Evolutionary conservation across 1,284 basidiomycete species (phyloP).

Genomic region (Tremellales sp.): DNA sequence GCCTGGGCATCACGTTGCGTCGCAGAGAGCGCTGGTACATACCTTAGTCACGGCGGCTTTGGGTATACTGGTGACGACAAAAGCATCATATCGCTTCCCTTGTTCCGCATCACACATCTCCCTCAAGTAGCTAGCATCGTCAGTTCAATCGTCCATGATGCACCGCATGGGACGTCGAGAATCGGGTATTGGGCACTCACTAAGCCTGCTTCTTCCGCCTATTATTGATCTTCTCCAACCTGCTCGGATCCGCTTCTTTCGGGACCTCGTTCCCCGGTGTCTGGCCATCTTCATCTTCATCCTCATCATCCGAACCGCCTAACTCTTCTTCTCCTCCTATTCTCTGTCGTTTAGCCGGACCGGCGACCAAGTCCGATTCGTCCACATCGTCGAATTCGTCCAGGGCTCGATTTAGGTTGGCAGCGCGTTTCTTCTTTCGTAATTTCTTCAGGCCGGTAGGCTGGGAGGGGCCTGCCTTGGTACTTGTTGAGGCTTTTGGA

Average conservation of each 20-base stretch:
- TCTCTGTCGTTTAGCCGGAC: slow-evolving; percentile 6
- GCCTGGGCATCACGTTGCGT: not conserved
- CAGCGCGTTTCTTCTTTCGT: slow-evolving; percentile 1
- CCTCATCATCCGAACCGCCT: slow-evolving; percentile 13
- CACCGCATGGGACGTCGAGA: too few relatives aligned
- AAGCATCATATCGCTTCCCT: slow-evolving; percentile 38
- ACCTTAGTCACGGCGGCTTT: slow-evolving; percentile 35
- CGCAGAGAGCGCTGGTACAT: slow-evolving; percentile 2
- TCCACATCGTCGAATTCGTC: slow-evolving; percentile 23
- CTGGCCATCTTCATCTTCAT: slow-evolving; percentile 22
- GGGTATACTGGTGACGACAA: slow-evolving; percentile 30
- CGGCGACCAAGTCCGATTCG: slow-evolving; percentile 15
- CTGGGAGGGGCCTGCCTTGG: not conserved
- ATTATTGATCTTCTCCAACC: slow-evolving; percentile 1
- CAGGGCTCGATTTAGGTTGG: slow-evolving; percentile 2
- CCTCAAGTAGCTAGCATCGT: slow-evolving; percentile 25
- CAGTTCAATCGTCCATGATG: too few relatives aligned
- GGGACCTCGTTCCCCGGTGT: not conserved
- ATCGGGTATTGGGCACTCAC: not conserved
- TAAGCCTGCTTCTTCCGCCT: slow-evolving; percentile 4
- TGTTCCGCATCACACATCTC: slow-evolving; percentile 37
- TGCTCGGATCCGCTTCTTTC: slow-evolving; percentile 9
- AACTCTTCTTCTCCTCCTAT: slow-evolving; percentile 15
- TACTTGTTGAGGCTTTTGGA: too few relatives aligned
- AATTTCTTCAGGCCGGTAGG: not conserved